Evolutionary conservation across 2,329 filamentous ascomycete species (phyloP).

Genomic region (Stagonosporopsis vannaccii): DNA sequence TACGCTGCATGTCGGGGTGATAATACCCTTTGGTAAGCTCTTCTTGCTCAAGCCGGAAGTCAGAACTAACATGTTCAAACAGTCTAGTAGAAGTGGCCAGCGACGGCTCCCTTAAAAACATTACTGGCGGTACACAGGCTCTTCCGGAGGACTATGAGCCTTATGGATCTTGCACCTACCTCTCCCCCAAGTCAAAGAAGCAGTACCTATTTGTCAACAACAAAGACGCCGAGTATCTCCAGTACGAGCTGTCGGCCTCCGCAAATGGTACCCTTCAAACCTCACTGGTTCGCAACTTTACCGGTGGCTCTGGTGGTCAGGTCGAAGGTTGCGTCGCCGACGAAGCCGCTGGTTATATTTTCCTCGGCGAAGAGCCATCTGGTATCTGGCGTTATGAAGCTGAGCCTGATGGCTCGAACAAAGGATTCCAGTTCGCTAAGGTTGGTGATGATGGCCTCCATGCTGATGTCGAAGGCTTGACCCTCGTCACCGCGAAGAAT

Average conservation of each 20-base stretch:
- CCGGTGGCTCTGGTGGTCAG: slow-evolving; percentile 60
- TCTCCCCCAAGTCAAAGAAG: slow-evolving; percentile 56
- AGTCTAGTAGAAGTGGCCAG: slow-evolving; percentile 60
- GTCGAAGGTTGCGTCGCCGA: slow-evolving; percentile 64
- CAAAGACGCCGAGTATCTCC: slow-evolving; percentile 62
- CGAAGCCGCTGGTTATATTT: slow-evolving; percentile 59
- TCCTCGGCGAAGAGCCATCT: slow-evolving; percentile 61
- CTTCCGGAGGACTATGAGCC: slow-evolving; percentile 56
- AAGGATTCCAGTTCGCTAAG: slow-evolving; percentile 48
- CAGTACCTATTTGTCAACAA: slow-evolving; percentile 64
- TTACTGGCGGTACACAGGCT: slow-evolving; percentile 58
- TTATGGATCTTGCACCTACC: slow-evolving; percentile 62
- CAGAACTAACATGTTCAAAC: not conserved
- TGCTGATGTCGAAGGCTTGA: slow-evolving; percentile 64
- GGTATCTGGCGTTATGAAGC: slow-evolving; percentile 62
- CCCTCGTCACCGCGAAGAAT: slow-evolving; percentile 57
- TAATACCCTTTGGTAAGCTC: slow-evolving; percentile 60
- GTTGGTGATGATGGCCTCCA: slow-evolving; percentile 57
- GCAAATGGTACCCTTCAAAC: slow-evolving; percentile 55
- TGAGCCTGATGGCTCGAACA: slow-evolving; percentile 55
- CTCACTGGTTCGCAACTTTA: slow-evolving; percentile 60
- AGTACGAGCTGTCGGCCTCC: slow-evolving; percentile 57
- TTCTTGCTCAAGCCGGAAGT: too few relatives aligned
- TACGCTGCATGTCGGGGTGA: slow-evolving; percentile 61
- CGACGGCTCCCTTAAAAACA: slow-evolving; percentile 54